phyloP scores from a whole-genome alignment of 2,329 filamentous ascomycete species.

The Cladobotryum mycophilum region DNA sequence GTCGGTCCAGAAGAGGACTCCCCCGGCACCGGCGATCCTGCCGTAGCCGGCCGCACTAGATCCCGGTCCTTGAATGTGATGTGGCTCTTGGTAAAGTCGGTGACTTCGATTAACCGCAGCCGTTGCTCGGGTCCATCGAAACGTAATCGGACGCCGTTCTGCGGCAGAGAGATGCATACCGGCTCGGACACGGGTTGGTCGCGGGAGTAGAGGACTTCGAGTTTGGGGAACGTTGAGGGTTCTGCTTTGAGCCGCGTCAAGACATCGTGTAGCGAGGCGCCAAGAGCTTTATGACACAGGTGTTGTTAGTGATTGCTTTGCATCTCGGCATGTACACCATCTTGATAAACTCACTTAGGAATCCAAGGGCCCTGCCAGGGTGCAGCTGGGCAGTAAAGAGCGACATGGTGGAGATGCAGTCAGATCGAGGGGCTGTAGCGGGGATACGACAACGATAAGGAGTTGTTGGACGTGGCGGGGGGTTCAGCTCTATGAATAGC shows the following conservation, averaged over 20 bases:
- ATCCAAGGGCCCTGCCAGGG: slow-evolving; percentile 61
- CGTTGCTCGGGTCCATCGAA: slow-evolving; percentile 94
- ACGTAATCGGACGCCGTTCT: slow-evolving; percentile 81
- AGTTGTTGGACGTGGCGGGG: not conserved
- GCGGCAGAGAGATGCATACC: slow-evolving; percentile 67
- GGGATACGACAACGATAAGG: not conserved
- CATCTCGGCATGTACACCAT: no score
- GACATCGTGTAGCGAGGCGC: slow-evolving; percentile 85
- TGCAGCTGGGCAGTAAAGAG: slow-evolving; percentile 56
- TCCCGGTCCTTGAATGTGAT: slow-evolving; percentile 77
- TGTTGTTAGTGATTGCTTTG: not conserved
- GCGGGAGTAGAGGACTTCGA: slow-evolving; percentile 78
- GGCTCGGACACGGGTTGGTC: slow-evolving; percentile 67
- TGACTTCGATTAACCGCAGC: slow-evolving; percentile 80
- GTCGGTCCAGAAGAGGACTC: slow-evolving; percentile 53
- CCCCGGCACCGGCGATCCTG: slow-evolving; percentile 26
- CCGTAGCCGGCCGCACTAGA: slow-evolving; percentile 58
- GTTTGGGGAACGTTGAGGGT: slow-evolving; percentile 71
- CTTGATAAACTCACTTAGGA: slow-evolving; percentile 36
- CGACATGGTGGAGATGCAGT: slow-evolving; percentile 29
- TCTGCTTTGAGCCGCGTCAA: slow-evolving; percentile 83
- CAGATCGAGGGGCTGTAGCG: not conserved
- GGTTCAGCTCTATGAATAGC: not conserved
- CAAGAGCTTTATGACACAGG: slow-evolving; percentile 60
- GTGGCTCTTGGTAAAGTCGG: slow-evolving; percentile 80